These are phyloP conservation scores for Zizania latifolia DNA, from an alignment of 176 grass and related monocot genomes.

Conservation along the genomic window DNA sequence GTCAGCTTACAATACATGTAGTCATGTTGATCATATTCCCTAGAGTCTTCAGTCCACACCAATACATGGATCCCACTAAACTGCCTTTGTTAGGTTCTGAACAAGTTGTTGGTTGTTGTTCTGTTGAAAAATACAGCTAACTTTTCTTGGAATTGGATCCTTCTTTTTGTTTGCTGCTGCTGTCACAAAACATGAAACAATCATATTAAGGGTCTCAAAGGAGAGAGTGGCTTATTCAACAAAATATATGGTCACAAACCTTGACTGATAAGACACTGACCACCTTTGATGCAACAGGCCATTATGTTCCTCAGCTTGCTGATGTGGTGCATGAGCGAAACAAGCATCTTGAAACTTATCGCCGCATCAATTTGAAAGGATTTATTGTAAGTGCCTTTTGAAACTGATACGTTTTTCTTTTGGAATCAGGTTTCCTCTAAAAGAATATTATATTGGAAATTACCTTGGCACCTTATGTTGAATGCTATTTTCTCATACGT, in stretches of 20 bases:
- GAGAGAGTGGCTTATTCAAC: neutral
- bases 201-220: conserved; percentile 2
- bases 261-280: neutral
- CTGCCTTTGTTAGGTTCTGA: conserved; percentile 9
- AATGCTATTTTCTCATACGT: neutral
- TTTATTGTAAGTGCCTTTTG: conserved; percentile 53
- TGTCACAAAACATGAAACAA: neutral
- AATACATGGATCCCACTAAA: conserved; percentile 21
- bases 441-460: neutral
- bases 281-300: conserved; percentile 38
- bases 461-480: neutral
- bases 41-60: conserved; percentile 2
- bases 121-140: neutral
- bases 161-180: conserved; percentile 17
- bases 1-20: conserved; percentile 7
- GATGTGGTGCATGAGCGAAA: conserved; percentile 68
- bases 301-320: conserved; percentile 80
- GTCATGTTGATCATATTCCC: neutral
- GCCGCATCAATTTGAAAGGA: conserved; percentile 61
- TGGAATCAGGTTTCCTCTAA: neutral
- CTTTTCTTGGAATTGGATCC: no score
- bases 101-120: conserved; percentile 18
- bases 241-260: conserved; percentile 7
- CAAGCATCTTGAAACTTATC: conserved; percentile 35
- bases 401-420: neutral